Evolutionary conservation across 208 protist genomes (phyloP), one percentile per base, ranked within the genome.

Genomic region (Trypanosoma rangeli): DNA sequence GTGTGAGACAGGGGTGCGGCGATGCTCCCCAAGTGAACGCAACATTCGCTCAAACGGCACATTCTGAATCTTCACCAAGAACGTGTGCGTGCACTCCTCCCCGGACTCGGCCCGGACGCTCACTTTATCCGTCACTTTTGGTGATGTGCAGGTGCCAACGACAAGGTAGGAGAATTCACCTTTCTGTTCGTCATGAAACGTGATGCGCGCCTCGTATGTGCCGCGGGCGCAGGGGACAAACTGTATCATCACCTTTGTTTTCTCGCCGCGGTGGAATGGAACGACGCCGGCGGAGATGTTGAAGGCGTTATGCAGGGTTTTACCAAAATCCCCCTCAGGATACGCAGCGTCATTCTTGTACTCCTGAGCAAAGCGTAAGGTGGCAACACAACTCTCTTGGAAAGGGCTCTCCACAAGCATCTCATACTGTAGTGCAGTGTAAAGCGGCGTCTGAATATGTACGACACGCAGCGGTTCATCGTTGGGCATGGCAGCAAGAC

Each of bases 161-260:
- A 98, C 57, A 52, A 85, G 57, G 71, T 90, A 93, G 33, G 91
- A 89, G 69, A 97, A 96, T 80, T 98, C 95, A 33, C 95, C 95
- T 54, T 94, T 85, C 5, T 64, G 59, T 58, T 92, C 89, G 73
- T 97, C 95, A 29, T 82, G 74, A 76, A 98, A 95, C 31, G 90
- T 87, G 22, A 97, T 68, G 31, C 70, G 64, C 54, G 89, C 79
- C 50, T 67, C 58, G 67, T 98, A 97, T 12, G 65, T 65, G 28
- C 95, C 93, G 8, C 91, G 71, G 33, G 81, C 76, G 56, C 94
- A 90, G 22, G 92, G 93, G 35, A 93, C 65, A 68, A 97, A 97
- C 35, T 93, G 84, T 26, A 96, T 52, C 26, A 76, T 66, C 52
- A 98, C 49, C 52, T 78, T 82, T 48, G 84, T 79, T 37, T 71